A percentile compares a stretch with the other conserved stretches of the same genome.
Conservation (phyloP, 768 basidiomycete genomes). For the Tylopilus sp. region DNA sequence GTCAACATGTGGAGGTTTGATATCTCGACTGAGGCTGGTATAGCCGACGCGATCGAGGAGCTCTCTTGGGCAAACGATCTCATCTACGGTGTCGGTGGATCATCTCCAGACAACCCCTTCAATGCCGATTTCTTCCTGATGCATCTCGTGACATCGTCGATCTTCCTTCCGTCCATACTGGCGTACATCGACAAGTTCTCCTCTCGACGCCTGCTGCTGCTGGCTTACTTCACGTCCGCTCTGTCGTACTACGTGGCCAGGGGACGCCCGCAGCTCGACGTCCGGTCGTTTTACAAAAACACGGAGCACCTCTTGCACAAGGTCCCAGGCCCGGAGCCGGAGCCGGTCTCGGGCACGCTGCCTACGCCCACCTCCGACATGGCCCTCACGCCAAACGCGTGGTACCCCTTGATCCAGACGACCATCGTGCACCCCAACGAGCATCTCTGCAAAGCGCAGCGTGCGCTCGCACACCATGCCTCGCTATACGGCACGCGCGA, state of each 20-base stretch:
- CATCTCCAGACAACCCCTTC: slow-evolving; percentile 44
- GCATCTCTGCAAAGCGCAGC: slow-evolving; percentile 45
- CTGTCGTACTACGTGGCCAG: slow-evolving; percentile 31
- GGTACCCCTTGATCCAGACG: slow-evolving; percentile 54
- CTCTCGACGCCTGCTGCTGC: slow-evolving; percentile 27
- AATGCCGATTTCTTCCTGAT: slow-evolving; percentile 67
- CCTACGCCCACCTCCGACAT: slow-evolving; percentile 32
- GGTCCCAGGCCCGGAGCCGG: slow-evolving; percentile 16
- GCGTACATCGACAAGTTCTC: slow-evolving; percentile 30
- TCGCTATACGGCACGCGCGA: slow-evolving; percentile 39
- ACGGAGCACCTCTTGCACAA: slow-evolving; percentile 35
- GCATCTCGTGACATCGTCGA: slow-evolving; percentile 65
- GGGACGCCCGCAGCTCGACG: slow-evolving; percentile 32
- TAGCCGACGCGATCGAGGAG: slow-evolving; percentile 58
- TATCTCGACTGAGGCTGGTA: slow-evolving; percentile 30
- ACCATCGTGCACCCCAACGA: slow-evolving; percentile 57
- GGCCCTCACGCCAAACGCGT: slow-evolving; percentile 46
- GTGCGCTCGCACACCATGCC: slow-evolving; percentile 46
- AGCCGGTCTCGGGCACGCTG: slow-evolving; percentile 27
- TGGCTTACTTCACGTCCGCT: slow-evolving; percentile 26
- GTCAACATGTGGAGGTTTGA: slow-evolving; percentile 46
- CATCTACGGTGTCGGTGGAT: slow-evolving; percentile 61
- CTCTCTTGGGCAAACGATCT: slow-evolving; percentile 52
- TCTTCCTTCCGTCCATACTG: slow-evolving; percentile 55
- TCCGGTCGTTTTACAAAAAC: slow-evolving; percentile 29